A percentile compares a stretch with the other conserved stretches of the same genome.
Conservation (phyloP, 1,284 basidiomycete species). For the Schizopora paradoxa region DNA sequence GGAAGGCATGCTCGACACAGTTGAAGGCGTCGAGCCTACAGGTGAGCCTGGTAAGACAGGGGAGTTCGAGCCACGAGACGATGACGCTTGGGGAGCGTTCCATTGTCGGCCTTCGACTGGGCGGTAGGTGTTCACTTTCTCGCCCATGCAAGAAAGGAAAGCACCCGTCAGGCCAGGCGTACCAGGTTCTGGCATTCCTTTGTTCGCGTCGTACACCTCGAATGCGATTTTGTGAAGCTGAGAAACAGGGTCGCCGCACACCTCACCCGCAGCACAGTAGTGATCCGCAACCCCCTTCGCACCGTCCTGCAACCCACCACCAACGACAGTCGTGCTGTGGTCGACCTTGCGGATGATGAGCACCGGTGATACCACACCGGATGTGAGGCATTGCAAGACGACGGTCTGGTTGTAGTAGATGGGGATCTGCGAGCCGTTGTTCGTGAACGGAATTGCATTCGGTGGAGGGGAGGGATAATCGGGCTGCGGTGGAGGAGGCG, state of each 20-base stretch:
- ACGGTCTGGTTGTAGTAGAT: slow-evolving; percentile 97
- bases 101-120: slow-evolving; percentile 78
- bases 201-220: slow-evolving; percentile 74
- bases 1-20: slow-evolving; percentile 32
- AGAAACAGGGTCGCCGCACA: slow-evolving; percentile 89
- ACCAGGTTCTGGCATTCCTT: slow-evolving; percentile 62
- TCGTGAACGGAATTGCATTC: slow-evolving; percentile 80
- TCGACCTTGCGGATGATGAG: slow-evolving; percentile 93
- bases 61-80: slow-evolving; percentile 45
- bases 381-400: slow-evolving; percentile 90
- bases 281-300: slow-evolving; percentile 80
- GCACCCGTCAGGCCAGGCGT: slow-evolving; percentile 71
- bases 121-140: slow-evolving; percentile 83
- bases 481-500: slow-evolving; percentile 72
- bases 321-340: slow-evolving; percentile 83
- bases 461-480: slow-evolving; percentile 87
- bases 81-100: slow-evolving; percentile 41
- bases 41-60: slow-evolving; percentile 65
- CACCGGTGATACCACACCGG: slow-evolving; percentile 88
- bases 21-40: slow-evolving; percentile 54
- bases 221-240: slow-evolving; percentile 95
- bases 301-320: slow-evolving; percentile 78
- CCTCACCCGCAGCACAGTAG: slow-evolving; percentile 77
- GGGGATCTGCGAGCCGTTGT: slow-evolving; percentile 72
- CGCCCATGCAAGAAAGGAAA: slow-evolving; percentile 82